Evolutionary conservation across 1,284 basidiomycete species (phyloP), one percentile per base, ranked within the genome.

Genomic region (Inonotus obliquus): DNA sequence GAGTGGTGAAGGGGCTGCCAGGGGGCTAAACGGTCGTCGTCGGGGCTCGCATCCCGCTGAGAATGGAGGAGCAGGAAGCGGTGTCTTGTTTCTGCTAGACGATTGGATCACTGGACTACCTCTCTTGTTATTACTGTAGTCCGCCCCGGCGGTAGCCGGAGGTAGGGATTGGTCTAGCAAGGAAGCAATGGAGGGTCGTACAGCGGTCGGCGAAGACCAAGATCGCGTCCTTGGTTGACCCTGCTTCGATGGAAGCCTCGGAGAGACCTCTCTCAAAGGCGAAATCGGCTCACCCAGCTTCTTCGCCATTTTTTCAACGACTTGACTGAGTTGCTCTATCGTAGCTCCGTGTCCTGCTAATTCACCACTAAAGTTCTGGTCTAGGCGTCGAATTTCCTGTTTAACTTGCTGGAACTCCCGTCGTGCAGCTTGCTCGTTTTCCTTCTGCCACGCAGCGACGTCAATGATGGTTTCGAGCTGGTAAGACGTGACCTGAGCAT

Each of bases 401-500:
- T 55, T 21, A 5, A 60, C 39, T n/a, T 29, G 41, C 13, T 27
- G 19, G 44, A 53, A 37, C 39, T 64, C 60, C 14, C 32, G 55
- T 17, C 53, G 35, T 7, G 27, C 21, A 17, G 60, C 48, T 7
- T 32, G 25, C 44, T 61, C 59, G 29, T 59, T 54, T 21, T 64
- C 60, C 38, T 48, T 64, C 47, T 64, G 63, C 63, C 63, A 64
- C 4, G 48, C 27, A 19, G 54, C 37, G n/a, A 64, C 25, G 44
- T 64, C 63, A 23, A 64, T 61, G 21, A 59, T 54, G 25, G 57
- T 55, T 45, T 64, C 55, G 11, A 64, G 54, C 63, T 64, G 32
- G n/a, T n/a, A 47, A 29, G 49, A 4, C 7, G 41, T 17, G 17
- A n/a, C 17, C 21, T 60, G 7, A 25, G 19, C 4, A n/a, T 19